Base-by-base conservation (phyloP, 306 rosid species). In the Castanea crenata region DNA sequence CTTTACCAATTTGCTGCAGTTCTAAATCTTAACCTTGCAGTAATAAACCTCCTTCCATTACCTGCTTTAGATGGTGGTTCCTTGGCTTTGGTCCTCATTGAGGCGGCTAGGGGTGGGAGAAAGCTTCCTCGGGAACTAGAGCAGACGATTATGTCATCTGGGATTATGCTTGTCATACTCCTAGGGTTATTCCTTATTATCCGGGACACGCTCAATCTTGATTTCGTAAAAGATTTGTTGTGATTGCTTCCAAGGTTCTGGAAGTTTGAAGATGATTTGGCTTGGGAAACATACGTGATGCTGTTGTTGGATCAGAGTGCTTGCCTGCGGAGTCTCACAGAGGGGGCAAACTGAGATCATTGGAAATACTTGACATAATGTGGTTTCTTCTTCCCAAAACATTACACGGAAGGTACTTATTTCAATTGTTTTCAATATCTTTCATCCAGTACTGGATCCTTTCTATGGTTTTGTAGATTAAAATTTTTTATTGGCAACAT, bases 41-140 rank as follows among this genome's bases (percentile, higher is more conserved):
- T 94, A 67, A 90, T 94, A 75, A 94, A 94, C 85, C 98, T 94
- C 71, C 97, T 94, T 49, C 98, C 98, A 5, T 80, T 94, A 67
- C 98, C 97, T 29, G 98, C 98, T 65, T 86, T 94, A 68, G 98
- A 94, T 70, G 98, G 98, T 34, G 97, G 98, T 41, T 63, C 97
- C 15, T 84, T 94, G 91, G 97, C 98, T 34, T 84, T 94, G 80
- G 85, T 94, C 73, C 92, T 90, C 55, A 65, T 94, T 71, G 97
- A 94, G 83, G 98, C 94, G n/a, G 98, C 87, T 31, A 89, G 98
- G 81, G 99, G 99, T 6, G 99, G 99, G 74, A 88, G 96, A 78
- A 93, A 95, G 85, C 89, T 93, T 29, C 98, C 99, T 44, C 18
- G 90, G 54, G 99, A 93, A 83, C 84, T 96, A 55, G 99, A 96